These are phyloP conservation scores for Geotrichum klebahnii DNA, from an alignment of 1,139 yeast genomes.

Conservation along the genomic window DNA sequence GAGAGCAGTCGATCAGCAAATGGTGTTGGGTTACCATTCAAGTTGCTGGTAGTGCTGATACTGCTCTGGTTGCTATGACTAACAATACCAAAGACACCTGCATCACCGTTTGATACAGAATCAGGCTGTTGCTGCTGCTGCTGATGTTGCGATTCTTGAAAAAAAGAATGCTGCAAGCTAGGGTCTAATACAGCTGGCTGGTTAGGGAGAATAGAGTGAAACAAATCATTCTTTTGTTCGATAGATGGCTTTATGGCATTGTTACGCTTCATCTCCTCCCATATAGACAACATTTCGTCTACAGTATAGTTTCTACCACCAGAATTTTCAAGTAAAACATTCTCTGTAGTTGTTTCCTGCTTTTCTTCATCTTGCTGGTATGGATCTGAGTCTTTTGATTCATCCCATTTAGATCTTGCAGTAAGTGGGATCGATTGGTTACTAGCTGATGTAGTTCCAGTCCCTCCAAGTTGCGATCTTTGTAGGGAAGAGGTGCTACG, in stretches of 20 bases:
- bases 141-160: conserved; percentile 8
- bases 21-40: conserved; percentile 12
- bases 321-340: conserved; percentile 20
- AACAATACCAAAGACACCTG: not conserved
- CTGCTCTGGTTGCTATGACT: conserved; percentile 14
- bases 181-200: conserved; percentile 24
- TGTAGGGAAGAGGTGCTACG: conserved; percentile 5
- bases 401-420: conserved; percentile 11
- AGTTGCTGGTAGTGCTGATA: conserved; percentile 2
- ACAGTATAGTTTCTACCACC: conserved; percentile 44
- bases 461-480: conserved; percentile 8
- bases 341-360: conserved; percentile 1
- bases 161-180: conserved; percentile 6
- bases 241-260: conserved; percentile 31
- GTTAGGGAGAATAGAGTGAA: conserved; percentile 27
- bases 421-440: conserved; percentile 4
- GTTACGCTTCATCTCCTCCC: conserved; percentile 46
- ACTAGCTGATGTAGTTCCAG: conserved; percentile 3
- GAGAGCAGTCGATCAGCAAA: conserved; percentile 20
- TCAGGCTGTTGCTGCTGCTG: conserved; percentile 12
- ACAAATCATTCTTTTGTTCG: conserved; percentile 34
- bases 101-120: conserved; percentile 5
- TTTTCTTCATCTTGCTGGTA: conserved; percentile 6
- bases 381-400: conserved; percentile 5
- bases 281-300: conserved; percentile 53